Percentiles rank a stretch among this genome's conserved stretches.
phyloP scores from a whole-genome alignment of 352 stramenopile species.

The Pythium aphanidermatum region DNA sequence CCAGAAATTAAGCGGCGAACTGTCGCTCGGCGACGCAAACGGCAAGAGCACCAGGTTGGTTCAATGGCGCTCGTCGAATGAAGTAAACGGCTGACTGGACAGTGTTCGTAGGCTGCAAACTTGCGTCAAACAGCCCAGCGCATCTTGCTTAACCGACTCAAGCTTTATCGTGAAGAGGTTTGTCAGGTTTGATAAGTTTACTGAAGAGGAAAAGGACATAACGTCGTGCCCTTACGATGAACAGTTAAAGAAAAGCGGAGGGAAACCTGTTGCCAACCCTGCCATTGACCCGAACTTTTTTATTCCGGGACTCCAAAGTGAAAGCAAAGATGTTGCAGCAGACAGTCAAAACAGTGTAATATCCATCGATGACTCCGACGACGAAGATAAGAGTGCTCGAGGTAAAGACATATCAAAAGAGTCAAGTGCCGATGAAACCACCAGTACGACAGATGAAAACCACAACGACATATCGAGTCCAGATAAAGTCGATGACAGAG shows the following conservation, averaged over 20 bases:
- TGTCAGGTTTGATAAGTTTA: background rate
- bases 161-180: constrained; percentile 50
- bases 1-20: constrained; percentile 95
- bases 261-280: constrained; percentile 17
- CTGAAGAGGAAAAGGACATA: too few species aligned
- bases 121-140: constrained; percentile 91
- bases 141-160: constrained; percentile 91
- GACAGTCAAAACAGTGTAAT: constrained; percentile 12
- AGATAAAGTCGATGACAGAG: constrained; percentile 22
- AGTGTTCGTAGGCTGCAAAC: constrained; percentile 44
- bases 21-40: constrained; percentile 49
- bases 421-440: background rate
- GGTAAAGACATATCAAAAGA: too few species aligned
- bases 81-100: background rate
- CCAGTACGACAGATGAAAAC: background rate
- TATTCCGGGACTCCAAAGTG: constrained; percentile 20
- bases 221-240: background rate
- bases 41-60: constrained; percentile 52
- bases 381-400: constrained; percentile 15
- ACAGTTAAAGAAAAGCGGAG: constrained; percentile 54
- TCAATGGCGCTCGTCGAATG: constrained; percentile 2
- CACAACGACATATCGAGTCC: too few species aligned
- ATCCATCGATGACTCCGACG: constrained; percentile 13
- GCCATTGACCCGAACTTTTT: constrained; percentile 57
- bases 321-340: constrained; percentile 13